Conservation (phyloP, 345 rosid genomes). For the Eucalyptus leucophloia region DNA sequence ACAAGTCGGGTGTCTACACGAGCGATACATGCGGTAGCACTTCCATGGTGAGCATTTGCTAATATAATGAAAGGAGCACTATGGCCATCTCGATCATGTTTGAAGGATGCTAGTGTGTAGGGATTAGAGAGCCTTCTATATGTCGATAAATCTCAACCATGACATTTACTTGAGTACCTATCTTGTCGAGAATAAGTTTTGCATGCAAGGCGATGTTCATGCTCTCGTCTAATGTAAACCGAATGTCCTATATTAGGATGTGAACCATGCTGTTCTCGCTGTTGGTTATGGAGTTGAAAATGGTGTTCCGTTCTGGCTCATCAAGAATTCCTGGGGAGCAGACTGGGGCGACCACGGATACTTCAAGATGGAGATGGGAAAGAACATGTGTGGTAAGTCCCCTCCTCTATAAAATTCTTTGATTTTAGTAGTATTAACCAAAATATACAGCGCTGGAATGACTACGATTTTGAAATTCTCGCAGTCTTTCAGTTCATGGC, state of each 20-base stretch:
- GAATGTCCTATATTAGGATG: slow-evolving; percentile 38
- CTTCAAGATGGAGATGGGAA: slow-evolving; percentile 93
- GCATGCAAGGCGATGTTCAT: background rate
- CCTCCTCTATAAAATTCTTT: background rate
- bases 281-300: slow-evolving; percentile 89
- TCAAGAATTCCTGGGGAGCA: slow-evolving; percentile 93
- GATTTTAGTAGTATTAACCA: background rate
- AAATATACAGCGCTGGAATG: background rate
- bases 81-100: background rate
- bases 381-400: slow-evolving; percentile 93
- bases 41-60: slow-evolving; percentile 4
- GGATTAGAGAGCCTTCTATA: background rate
- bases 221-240: background rate
- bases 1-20: slow-evolving; percentile 78
- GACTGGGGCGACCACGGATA: slow-evolving; percentile 80
- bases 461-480: background rate
- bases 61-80: background rate
- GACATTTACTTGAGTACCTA: background rate
- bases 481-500: background rate
- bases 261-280: slow-evolving; percentile 96
- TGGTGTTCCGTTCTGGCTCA: slow-evolving; percentile 76
- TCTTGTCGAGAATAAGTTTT: background rate
- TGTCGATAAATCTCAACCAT: background rate
- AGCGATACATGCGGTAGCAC: slow-evolving; percentile 53
- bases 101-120: background rate